Evolutionary conservation across 768 basidiomycete species (phyloP).

Genomic region (Mycena metata): DNA sequence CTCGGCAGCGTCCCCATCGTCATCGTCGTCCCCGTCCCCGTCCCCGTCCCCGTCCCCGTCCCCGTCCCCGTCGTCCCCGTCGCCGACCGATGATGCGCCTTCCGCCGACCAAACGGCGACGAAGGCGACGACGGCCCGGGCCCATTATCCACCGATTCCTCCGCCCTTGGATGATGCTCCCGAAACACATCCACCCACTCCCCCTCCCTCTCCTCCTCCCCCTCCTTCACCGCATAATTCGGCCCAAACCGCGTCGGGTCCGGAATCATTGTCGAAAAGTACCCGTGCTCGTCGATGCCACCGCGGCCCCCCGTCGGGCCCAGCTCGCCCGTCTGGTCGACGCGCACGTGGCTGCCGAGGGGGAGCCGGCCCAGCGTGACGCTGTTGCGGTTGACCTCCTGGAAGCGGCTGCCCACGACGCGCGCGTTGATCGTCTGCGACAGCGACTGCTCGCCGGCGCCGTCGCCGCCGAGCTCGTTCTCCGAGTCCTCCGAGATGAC

Average conservation of each 20-base stretch:
- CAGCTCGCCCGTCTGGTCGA: constrained; percentile 65
- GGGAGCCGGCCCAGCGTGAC: constrained; percentile 69
- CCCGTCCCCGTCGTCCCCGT: background rate
- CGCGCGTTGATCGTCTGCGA: constrained; percentile 73
- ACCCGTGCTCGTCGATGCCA: constrained; percentile 42
- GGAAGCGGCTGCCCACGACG: constrained; percentile 76
- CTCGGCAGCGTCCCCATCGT: background rate
- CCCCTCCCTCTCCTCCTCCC: constrained; percentile 50
- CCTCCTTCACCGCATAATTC: constrained; percentile 57
- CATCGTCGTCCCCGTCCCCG: background rate
- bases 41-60: background rate
- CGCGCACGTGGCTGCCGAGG: constrained; percentile 68
- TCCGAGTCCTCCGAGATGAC: constrained; percentile 18
- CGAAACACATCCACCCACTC: constrained; percentile 38
- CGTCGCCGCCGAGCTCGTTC: constrained; percentile 43
- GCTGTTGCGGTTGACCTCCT: constrained; percentile 77
- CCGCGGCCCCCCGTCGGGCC: constrained; percentile 47
- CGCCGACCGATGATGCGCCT: constrained; percentile 17
- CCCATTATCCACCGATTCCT: constrained; percentile 35
- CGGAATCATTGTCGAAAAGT: constrained; percentile 57
- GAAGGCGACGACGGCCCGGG: constrained; percentile 31
- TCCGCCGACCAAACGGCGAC: constrained; percentile 21
- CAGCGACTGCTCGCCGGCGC: constrained; percentile 61
- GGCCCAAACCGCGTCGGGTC: constrained; percentile 69
- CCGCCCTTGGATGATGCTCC: constrained; percentile 31